phyloP scores from a whole-genome alignment of 371 early-diverging fungal genomes.

The Batkoa obscura region DNA sequence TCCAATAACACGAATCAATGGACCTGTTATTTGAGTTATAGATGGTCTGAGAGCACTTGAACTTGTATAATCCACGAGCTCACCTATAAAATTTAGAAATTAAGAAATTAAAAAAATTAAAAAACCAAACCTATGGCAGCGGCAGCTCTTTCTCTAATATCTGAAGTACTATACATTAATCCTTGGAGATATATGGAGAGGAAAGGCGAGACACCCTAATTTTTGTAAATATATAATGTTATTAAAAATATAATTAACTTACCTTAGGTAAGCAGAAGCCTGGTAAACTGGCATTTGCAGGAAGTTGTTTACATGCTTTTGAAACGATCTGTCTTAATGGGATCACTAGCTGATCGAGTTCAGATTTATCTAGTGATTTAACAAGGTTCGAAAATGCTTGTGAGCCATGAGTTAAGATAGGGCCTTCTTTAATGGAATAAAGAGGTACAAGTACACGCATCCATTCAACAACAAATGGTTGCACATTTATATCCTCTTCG shows the following conservation, averaged over 20 bases:
- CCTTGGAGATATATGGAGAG: constrained; percentile 87
- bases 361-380: constrained; percentile 65
- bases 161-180: constrained; percentile 69
- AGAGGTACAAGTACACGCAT: constrained; percentile 50
- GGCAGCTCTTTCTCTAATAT: constrained; percentile 71
- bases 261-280: constrained; percentile 89
- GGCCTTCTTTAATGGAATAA: constrained; percentile 30
- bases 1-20: constrained; percentile 91
- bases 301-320: constrained; percentile 16
- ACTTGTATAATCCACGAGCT: constrained; percentile 52
- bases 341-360: constrained; percentile 56
- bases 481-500: constrained; percentile 18
- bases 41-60: constrained; percentile 65
- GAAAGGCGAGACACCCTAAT: constrained; percentile 70
- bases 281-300: constrained; percentile 42
- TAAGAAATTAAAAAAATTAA: background rate
- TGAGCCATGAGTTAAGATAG: constrained; percentile 52
- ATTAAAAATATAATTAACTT: too few species aligned
- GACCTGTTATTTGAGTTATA: constrained; percentile 89
- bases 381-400: constrained; percentile 57
- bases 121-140: constrained; percentile 51
- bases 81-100: constrained; percentile 28
- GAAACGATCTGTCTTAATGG: constrained; percentile 52
- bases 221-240: too few species aligned
- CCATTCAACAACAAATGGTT: constrained; percentile 68